phyloP scores from a whole-genome alignment of 345 rosid species.

The Aquilaria yunnanensis region DNA sequence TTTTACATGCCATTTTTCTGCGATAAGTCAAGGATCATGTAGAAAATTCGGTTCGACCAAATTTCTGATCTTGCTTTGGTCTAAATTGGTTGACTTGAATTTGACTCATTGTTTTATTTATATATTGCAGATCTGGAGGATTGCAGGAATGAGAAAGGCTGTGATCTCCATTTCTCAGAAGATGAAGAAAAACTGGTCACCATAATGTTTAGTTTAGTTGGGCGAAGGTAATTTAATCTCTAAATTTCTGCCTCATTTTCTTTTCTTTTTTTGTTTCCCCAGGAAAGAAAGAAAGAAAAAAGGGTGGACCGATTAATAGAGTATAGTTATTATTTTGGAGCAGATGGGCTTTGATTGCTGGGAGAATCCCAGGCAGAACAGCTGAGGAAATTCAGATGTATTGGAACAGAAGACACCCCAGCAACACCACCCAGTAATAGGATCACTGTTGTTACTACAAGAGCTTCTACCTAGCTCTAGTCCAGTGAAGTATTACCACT shows the following conservation, averaged over 20 bases:
- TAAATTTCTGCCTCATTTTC: not conserved
- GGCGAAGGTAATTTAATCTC: conserved; percentile 18
- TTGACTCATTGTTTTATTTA: not conserved
- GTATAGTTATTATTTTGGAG: not conserved
- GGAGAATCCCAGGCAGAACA: conserved; percentile 43
- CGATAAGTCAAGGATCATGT: not conserved
- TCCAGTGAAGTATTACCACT: conserved; percentile 9
- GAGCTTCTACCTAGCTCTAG: not conserved
- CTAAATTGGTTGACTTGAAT: not conserved
- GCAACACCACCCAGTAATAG: not conserved
- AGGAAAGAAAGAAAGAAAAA: too few relatives aligned
- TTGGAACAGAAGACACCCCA: conserved; percentile 34
- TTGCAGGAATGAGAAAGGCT: conserved; percentile 9
- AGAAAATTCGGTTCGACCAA: not conserved
- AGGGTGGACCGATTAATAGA: not conserved
- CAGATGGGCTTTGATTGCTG: conserved; percentile 40
- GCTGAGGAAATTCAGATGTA: conserved; percentile 40
- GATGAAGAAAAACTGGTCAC: conserved; percentile 36
- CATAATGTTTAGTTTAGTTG: conserved; percentile 38
- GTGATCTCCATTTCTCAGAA: conserved; percentile 26
- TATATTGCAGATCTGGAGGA: conserved; percentile 8
- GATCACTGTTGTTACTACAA: too few relatives aligned
- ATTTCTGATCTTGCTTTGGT: not conserved
- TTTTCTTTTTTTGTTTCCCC: not conserved
- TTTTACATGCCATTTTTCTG: not conserved